Evolutionary conservation across 768 basidiomycete species (phyloP).

Genomic region (Podaxis rugospora): DNA sequence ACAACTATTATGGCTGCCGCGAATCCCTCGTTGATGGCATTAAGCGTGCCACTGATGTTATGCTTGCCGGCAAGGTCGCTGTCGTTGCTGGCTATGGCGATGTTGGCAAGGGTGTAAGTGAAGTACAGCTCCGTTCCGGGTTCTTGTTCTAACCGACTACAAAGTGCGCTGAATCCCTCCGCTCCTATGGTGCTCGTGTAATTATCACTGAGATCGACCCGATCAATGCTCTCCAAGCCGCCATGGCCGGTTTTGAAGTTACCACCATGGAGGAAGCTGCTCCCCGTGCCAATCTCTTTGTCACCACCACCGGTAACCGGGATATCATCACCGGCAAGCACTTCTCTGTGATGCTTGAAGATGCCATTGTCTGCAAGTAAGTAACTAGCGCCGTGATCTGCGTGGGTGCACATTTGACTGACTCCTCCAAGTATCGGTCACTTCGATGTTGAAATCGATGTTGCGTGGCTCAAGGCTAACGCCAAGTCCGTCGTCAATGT

Average conservation of each 20-base stretch:
- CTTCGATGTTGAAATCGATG: constrained; percentile 91
- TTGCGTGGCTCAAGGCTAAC: constrained; percentile 96
- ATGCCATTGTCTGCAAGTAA: constrained; percentile 97
- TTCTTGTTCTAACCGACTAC: not conserved
- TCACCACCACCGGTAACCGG: constrained; percentile 97
- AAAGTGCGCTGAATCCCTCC: constrained; percentile 96
- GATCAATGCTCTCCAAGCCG: constrained; percentile 99
- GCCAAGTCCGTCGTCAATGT: constrained; percentile 81
- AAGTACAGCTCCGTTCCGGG: not conserved
- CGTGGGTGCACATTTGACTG: not conserved
- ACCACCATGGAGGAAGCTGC: constrained; percentile 99
- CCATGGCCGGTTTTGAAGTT: constrained; percentile 99
- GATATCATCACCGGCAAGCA: constrained; percentile 94
- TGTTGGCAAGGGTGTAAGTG: constrained; percentile 95
- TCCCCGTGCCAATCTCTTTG: constrained; percentile 83
- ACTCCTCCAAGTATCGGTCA: constrained; percentile 63
- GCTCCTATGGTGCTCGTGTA: constrained; percentile 96
- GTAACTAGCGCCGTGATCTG: constrained; percentile 23
- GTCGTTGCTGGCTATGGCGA: constrained; percentile 99
- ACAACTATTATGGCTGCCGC: constrained; percentile 98
- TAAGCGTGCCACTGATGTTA: constrained; percentile 99
- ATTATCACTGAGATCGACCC: constrained; percentile 98
- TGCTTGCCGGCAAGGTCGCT: constrained; percentile 99
- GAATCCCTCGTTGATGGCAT: constrained; percentile 99
- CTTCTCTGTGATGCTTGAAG: constrained; percentile 93